Evolutionary conservation across 2,329 filamentous ascomycete species (phyloP).

Genomic region (Claviceps arundinis): DNA sequence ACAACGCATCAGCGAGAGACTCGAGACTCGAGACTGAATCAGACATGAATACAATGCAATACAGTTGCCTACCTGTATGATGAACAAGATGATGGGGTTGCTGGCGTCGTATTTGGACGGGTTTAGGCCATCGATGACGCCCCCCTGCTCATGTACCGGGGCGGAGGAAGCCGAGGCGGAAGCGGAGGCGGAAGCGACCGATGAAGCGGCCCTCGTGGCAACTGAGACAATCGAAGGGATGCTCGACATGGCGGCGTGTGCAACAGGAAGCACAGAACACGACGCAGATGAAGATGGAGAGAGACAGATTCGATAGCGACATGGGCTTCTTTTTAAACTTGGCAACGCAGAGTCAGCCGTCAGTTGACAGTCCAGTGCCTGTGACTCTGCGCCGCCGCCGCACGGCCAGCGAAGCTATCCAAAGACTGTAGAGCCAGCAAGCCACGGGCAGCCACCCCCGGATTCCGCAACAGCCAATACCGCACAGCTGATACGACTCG

Average conservation of each 20-base stretch:
- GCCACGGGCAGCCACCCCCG: neutral
- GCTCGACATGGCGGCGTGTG: constrained; percentile 3
- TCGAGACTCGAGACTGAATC: neutral
- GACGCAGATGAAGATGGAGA: neutral
- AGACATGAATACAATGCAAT: neutral
- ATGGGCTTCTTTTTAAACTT: too few species aligned
- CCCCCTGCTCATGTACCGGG: constrained; percentile 31
- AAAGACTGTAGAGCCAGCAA: neutral
- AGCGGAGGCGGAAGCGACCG: constrained; percentile 17
- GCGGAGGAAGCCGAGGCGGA: constrained; percentile 14
- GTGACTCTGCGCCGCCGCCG: neutral
- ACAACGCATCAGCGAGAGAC: neutral
- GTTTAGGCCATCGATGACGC: constrained; percentile 58
- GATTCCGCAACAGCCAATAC: too few species aligned
- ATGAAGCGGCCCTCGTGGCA: constrained; percentile 13
- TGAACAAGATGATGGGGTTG: constrained; percentile 63
- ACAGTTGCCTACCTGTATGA: constrained; percentile 44
- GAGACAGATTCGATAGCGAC: too few species aligned
- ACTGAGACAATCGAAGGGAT: constrained; percentile 9
- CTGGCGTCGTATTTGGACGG: constrained; percentile 55
- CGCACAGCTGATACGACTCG: too few species aligned
- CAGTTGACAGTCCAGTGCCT: neutral
- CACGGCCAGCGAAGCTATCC: neutral
- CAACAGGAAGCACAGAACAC: neutral
- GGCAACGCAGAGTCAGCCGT: neutral